Evolutionary conservation across 345 rosid genomes (phyloP).

Genomic region (Raphanus raphanistrum): DNA sequence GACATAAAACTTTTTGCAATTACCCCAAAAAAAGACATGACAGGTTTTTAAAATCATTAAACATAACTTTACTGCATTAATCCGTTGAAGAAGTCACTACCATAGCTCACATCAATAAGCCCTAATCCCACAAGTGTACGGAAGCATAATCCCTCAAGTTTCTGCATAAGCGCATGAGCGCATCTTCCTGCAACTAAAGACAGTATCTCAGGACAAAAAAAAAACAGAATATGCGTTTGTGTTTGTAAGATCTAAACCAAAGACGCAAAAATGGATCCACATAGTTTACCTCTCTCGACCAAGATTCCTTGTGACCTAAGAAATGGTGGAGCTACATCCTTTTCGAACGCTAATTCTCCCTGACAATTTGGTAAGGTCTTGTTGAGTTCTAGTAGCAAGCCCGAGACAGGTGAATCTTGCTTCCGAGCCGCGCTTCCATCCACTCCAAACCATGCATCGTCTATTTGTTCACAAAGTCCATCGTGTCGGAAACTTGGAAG

Average conservation of each 20-base stretch:
- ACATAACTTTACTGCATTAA: conserved; percentile 34
- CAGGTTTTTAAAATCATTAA: conserved; percentile 3
- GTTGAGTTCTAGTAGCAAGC: not conserved
- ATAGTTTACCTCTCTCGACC: conserved; percentile 44
- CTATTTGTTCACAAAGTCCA: conserved; percentile 31
- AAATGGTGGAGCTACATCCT: conserved; percentile 19
- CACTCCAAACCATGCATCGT: conserved; percentile 4
- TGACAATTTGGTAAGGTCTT: conserved; percentile 31
- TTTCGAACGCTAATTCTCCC: conserved; percentile 38
- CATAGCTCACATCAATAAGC: conserved; percentile 50
- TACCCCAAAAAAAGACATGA: not conserved
- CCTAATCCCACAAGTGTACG: conserved; percentile 63
- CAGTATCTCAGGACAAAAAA: not conserved
- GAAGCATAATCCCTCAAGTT: conserved; percentile 41
- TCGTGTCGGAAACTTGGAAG: conserved; percentile 23
- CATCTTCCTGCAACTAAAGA: conserved; percentile 43
- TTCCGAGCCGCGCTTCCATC: conserved; percentile 14
- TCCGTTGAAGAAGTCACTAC: conserved; percentile 66
- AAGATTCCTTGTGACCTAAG: conserved; percentile 27
- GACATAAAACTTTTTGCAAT: not conserved
- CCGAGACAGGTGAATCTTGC: conserved; percentile 23
- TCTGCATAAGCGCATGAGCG: conserved; percentile 36
- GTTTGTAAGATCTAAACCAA: not conserved
- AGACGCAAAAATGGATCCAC: conserved; percentile 1
- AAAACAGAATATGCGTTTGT: not conserved